These are phyloP conservation scores for Phyllosticta citrichinensis DNA, from an alignment of 2,329 filamentous ascomycete genomes.

Conservation along the genomic window DNA sequence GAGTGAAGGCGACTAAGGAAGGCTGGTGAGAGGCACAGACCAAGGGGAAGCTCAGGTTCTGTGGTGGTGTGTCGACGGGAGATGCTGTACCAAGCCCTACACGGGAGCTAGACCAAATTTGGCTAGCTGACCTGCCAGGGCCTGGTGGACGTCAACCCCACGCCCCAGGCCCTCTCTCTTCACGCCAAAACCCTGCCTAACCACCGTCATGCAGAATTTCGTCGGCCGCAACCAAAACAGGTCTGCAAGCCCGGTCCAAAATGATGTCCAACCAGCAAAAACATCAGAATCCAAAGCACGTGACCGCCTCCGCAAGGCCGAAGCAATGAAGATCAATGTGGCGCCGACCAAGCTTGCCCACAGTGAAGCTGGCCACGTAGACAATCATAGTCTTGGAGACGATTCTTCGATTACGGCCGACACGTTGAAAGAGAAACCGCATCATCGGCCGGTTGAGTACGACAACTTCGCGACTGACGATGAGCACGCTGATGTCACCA, in stretches of 20 bases:
- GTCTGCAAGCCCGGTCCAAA: not conserved
- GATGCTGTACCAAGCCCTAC: no score
- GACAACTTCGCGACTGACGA: conserved; percentile 5
- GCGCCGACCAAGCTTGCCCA: not conserved
- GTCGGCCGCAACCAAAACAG: not conserved
- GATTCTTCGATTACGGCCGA: not conserved
- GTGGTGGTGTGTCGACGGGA: no score
- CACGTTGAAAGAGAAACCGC: not conserved
- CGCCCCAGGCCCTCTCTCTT: not conserved
- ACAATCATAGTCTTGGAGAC: not conserved
- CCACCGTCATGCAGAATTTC: not conserved
- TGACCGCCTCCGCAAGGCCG: not conserved
- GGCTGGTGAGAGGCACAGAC: no score
- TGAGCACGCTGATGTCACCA: conserved; percentile 4
- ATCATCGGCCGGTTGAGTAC: not conserved
- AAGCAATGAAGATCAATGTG: not conserved
- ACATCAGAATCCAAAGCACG: not conserved
- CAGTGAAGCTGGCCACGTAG: not conserved
- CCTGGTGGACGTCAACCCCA: no score
- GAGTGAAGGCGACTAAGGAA: no score
- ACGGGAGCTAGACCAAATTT: no score
- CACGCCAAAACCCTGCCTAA: not conserved
- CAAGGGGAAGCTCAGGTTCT: no score
- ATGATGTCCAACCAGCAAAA: not conserved
- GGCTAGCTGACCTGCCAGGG: no score